Evolutionary conservation across 192 early-diverging fungal genomes (phyloP).

Genomic region (Allomyces macrogynus): DNA sequence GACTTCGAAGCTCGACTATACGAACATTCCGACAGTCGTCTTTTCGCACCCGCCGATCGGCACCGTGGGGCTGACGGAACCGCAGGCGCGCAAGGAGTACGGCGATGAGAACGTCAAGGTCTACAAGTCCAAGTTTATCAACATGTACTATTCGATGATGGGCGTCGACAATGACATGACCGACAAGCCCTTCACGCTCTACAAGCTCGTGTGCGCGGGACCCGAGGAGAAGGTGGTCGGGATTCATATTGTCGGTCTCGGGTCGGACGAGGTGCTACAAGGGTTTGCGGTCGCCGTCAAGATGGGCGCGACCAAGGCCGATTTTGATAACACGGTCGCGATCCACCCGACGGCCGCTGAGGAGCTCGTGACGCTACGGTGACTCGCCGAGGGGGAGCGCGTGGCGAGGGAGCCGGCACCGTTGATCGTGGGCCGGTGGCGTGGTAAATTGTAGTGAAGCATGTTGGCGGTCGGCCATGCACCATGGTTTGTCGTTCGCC

Average conservation of each 20-base stretch:
- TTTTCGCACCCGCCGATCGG: slow-evolving; percentile 84
- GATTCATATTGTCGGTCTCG: slow-evolving; percentile 71
- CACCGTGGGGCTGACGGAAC: slow-evolving; percentile 74
- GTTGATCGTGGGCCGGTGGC: too few species aligned
- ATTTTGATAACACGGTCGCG: slow-evolving; percentile 87
- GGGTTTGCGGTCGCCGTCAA: slow-evolving; percentile 92
- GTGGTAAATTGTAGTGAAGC: too few species aligned
- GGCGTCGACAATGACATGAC: slow-evolving; percentile 35
- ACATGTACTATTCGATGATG: slow-evolving; percentile 57
- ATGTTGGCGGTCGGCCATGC: too few species aligned
- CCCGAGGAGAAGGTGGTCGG: slow-evolving; percentile 93
- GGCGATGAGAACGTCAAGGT: slow-evolving; percentile 64
- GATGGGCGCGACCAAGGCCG: slow-evolving; percentile 98
- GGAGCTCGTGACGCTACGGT: slow-evolving; percentile 64
- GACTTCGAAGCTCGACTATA: slow-evolving; percentile 69
- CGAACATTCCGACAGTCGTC: slow-evolving; percentile 84
- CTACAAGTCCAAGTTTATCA: slow-evolving; percentile 69
- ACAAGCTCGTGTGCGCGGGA: slow-evolving; percentile 80
- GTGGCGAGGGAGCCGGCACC: too few species aligned
- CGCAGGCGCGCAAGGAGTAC: slow-evolving; percentile 48
- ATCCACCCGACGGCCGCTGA: slow-evolving; percentile 94
- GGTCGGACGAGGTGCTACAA: slow-evolving; percentile 43
- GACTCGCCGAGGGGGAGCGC: background rate
- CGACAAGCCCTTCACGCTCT: slow-evolving; percentile 70
- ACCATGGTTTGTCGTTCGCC: too few species aligned